Conservation (phyloP, 768 basidiomycete species). For the Podaxis rugospora region DNA sequence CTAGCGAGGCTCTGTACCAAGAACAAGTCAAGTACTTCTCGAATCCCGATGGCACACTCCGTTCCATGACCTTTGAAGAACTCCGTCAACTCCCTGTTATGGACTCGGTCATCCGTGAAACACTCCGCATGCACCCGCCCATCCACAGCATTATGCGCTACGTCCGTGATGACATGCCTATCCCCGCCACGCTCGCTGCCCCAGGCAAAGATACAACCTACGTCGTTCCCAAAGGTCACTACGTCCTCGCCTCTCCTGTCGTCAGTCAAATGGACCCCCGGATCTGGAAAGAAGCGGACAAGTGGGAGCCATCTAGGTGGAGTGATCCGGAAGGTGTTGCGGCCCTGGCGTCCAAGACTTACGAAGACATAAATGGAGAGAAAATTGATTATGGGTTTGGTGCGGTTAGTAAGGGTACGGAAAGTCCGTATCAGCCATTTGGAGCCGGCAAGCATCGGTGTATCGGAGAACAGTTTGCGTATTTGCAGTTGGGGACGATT, state of each 20-base stretch:
- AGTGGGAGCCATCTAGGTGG: constrained; percentile 87
- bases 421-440: constrained; percentile 95
- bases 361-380: constrained; percentile 73
- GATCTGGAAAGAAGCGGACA: constrained; percentile 69
- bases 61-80: constrained; percentile 81
- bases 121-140: constrained; percentile 88
- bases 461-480: constrained; percentile 95
- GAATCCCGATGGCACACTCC: constrained; percentile 74
- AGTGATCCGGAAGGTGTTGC: constrained; percentile 79
- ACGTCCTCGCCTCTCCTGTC: constrained; percentile 83
- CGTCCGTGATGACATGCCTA: constrained; percentile 78
- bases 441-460: constrained; percentile 95
- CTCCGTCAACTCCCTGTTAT: constrained; percentile 78
- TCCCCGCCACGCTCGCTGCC: constrained; percentile 77
- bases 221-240: constrained; percentile 87
- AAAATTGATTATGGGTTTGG: constrained; percentile 98
- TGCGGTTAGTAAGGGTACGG: constrained; percentile 92
- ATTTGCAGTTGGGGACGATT: constrained; percentile 86
- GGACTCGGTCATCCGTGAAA: constrained; percentile 90
- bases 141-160: constrained; percentile 95
- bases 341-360: constrained; percentile 69
- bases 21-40: constrained; percentile 86
- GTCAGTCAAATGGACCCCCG: constrained; percentile 83
- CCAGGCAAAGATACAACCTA: constrained; percentile 72
- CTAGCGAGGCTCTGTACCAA: constrained; percentile 76